A percentile compares a stretch with the other conserved stretches of the same genome.
phyloP scores from a whole-genome alignment of 352 stramenopile genomes.

The Globisporangium middletonii region DNA sequence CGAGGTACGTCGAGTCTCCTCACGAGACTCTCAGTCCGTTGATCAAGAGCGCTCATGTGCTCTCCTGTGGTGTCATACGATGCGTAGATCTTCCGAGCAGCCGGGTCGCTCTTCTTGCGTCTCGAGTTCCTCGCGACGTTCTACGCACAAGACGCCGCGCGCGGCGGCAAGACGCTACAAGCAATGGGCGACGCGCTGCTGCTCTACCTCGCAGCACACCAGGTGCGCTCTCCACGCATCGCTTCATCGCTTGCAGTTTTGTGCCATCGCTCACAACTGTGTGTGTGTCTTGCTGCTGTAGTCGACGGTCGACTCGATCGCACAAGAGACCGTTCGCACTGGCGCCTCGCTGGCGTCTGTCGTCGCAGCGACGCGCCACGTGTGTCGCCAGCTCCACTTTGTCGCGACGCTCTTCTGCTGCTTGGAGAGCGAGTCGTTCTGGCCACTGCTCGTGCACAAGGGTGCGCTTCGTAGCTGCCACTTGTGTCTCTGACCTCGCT shows the following conservation, averaged over 20 bases:
- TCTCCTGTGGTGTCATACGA: not conserved
- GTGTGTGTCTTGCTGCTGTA: not conserved
- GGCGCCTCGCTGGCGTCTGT: constrained; percentile 22
- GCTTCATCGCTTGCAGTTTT: not conserved
- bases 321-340: not conserved
- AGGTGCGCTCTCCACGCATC: constrained; percentile 20
- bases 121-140: constrained; percentile 59
- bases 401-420: constrained; percentile 28
- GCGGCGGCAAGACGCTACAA: constrained; percentile 64
- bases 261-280: not conserved
- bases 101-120: constrained; percentile 49
- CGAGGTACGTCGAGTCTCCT: constrained; percentile 19
- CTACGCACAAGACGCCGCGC: constrained; percentile 48
- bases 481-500: not conserved
- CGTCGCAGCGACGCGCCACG: constrained; percentile 25
- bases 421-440: constrained; percentile 22
- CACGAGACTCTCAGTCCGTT: not conserved
- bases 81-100: constrained; percentile 35
- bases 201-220: constrained; percentile 41
- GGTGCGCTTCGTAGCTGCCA: constrained; percentile 3
- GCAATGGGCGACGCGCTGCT: constrained; percentile 44
- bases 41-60: not conserved
- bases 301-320: constrained; percentile 6
- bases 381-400: constrained; percentile 24
- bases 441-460: constrained; percentile 30